These are phyloP conservation scores for Flaveria robusta DNA, from an alignment of 129 eudicot species.

Conservation along the genomic window DNA sequence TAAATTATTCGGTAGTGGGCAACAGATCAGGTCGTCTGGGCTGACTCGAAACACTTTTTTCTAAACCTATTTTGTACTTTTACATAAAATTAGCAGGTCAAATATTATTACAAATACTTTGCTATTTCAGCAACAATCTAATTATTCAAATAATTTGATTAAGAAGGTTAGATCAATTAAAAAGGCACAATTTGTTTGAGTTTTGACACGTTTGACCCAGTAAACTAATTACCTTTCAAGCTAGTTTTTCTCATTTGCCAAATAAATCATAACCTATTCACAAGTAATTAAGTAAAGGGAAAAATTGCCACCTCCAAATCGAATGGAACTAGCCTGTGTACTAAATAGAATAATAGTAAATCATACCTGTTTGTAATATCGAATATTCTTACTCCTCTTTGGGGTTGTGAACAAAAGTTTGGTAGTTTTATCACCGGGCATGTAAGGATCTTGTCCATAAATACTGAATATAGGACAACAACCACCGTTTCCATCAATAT, in stretches of 20 bases:
- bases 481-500: slow-evolving; percentile 79
- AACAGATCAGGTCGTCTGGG: neutral
- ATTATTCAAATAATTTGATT: neutral
- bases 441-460: slow-evolving; percentile 78
- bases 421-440: slow-evolving; percentile 64
- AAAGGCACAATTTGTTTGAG: neutral
- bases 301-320: neutral
- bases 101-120: neutral
- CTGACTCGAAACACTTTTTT: neutral
- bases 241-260: neutral
- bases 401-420: slow-evolving; percentile 67
- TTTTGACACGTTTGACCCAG: neutral
- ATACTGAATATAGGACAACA: slow-evolving; percentile 78
- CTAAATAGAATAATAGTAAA: slow-evolving; percentile 10
- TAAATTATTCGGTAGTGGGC: neutral
- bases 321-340: neutral
- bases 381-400: slow-evolving; percentile 49
- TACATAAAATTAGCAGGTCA: neutral
- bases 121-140: neutral
- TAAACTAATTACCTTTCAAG: slow-evolving; percentile 1
- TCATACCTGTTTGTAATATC: slow-evolving; percentile 70
- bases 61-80: neutral
- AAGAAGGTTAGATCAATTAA: neutral
- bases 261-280: slow-evolving; percentile 4
- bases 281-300: neutral